Base-by-base conservation (phyloP, 164 flowering plant species). In the Liriodendron chinense region DNA sequence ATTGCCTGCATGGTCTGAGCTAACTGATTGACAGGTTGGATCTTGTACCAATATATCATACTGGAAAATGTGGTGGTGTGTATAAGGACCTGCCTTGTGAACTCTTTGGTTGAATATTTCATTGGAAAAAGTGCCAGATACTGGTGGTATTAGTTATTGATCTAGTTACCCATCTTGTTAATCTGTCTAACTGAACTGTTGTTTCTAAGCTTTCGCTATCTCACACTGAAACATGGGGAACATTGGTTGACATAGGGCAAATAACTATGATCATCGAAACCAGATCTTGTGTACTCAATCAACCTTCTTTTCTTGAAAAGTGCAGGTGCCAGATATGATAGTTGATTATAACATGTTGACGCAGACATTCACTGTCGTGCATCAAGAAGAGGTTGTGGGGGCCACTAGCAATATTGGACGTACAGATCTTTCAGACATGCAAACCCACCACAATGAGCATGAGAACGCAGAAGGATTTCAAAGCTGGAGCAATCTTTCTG, bases 291-390 rank as follows among this genome's bases (percentile, higher is more conserved):
- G 59, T 13, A 12, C 59, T 2, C 3, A 53, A 53, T 53, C 18
- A 16, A 14, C 26, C 16, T 68, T 21, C 43, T 53, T 24, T 47
- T 75, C 21, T 68, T 80, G 71, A 26, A 25, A 65, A 75, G 4
- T 82, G 81, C 89, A 95, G 99, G 90, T 91, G 88, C 98, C 99
- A 72, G 99, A 92, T 89, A 72, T 89, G 47, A 78, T 91, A 66
- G 87, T 91, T 57, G 99, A 96, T 82, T 96, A 90, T 82, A 89
- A 92, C 77, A 88, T 93, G 95, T 84, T 87, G 34, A 77, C 78
- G 73, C 77, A 68, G 68, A 81, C 75, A 48, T 89, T 87, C 83
- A 87, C 87, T 48, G 72, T 90, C 61, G 84, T 92, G 72, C 91
- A 88, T 50, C 96, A 93, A 82, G 99, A 96, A 66, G 90, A 85